phyloP scores from a whole-genome alignment of 331 rosid species.

The Quercus tomentella region DNA sequence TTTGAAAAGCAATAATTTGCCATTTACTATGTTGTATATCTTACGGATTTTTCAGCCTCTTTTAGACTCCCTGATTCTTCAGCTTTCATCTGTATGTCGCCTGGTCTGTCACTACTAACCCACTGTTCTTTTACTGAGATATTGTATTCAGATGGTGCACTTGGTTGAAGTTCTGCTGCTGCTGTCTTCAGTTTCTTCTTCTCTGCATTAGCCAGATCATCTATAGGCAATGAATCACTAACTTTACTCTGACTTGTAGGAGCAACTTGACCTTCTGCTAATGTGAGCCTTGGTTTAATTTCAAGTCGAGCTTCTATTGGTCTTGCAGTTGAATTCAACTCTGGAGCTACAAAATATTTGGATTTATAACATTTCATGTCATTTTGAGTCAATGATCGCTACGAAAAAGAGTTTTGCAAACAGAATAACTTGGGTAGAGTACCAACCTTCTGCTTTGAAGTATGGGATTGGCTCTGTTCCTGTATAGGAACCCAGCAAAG shows the following conservation, averaged over 20 bases:
- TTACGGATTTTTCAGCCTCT: neutral
- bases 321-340: neutral
- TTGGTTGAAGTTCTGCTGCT: neutral
- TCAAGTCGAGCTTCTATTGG: neutral
- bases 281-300: neutral
- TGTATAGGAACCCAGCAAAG: neutral
- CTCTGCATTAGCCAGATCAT: neutral
- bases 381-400: neutral
- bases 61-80: neutral
- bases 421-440: neutral
- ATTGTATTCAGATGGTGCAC: neutral
- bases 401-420: neutral
- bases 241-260: neutral
- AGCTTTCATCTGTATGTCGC: neutral
- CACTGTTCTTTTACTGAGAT: neutral
- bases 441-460: neutral
- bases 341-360: neutral
- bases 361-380: neutral
- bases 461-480: neutral
- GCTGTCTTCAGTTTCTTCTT: neutral
- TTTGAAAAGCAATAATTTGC: neutral
- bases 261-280: neutral
- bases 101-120: neutral
- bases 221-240: neutral
- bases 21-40: neutral